phyloP scores from a whole-genome alignment of 768 basidiomycete species.

The Lentinula aciculospora region DNA sequence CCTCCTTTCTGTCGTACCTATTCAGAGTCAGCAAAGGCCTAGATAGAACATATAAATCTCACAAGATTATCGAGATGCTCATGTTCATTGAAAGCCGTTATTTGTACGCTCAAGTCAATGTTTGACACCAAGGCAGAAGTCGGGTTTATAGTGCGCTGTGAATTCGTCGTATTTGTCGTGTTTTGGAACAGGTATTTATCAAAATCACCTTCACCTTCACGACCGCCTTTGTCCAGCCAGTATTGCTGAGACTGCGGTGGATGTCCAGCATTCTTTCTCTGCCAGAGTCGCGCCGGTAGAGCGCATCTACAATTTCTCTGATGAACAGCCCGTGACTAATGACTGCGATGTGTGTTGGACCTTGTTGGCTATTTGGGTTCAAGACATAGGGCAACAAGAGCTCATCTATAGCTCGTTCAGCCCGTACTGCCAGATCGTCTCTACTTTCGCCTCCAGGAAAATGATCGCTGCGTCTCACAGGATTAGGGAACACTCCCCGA shows the following conservation, averaged over 20 bases:
- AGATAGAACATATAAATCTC: conserved; percentile 18
- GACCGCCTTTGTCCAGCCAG: conserved; percentile 58
- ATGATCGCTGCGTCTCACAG: conserved; percentile 33
- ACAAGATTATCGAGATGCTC: conserved; percentile 57
- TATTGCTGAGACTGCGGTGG: conserved; percentile 56
- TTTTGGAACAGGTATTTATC: not conserved
- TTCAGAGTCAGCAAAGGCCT: conserved; percentile 7
- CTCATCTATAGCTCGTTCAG: conserved; percentile 42
- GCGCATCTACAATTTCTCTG: conserved; percentile 45
- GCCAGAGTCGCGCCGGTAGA: conserved; percentile 36
- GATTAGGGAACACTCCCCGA: conserved; percentile 46
- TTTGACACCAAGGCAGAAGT: not conserved
- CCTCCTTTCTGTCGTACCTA: conserved; percentile 67
- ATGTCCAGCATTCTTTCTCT: conserved; percentile 16
- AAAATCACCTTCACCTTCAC: conserved; percentile 40
- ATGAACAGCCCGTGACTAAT: conserved; percentile 78
- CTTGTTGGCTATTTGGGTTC: conserved; percentile 28
- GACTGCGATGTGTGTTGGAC: conserved; percentile 46
- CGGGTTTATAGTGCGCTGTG: not conserved
- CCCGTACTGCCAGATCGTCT: conserved; percentile 55
- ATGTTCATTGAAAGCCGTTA: conserved; percentile 48
- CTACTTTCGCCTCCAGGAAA: conserved; percentile 73
- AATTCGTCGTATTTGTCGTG: not conserved
- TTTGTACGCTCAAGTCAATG: conserved; percentile 33
- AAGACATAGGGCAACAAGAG: conserved; percentile 53